Evolutionary conservation across 2,329 filamentous ascomycete species (phyloP).

Genomic region (Elsinoe perseae): DNA sequence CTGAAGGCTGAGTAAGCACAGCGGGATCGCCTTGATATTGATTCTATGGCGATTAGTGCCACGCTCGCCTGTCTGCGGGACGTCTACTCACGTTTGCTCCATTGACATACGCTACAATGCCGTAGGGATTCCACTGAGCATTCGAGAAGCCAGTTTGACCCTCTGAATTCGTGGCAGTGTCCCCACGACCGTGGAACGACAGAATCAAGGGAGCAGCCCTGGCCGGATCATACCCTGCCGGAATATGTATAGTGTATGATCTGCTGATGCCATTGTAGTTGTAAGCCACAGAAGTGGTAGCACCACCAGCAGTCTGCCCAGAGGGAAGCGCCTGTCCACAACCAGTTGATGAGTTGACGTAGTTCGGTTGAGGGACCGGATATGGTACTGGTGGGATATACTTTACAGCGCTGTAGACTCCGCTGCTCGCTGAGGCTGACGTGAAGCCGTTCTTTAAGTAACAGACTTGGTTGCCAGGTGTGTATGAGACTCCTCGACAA

Average conservation of each 20-base stretch:
- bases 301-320: slow-evolving; percentile 20
- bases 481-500: slow-evolving; percentile 13
- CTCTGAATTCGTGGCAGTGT: slow-evolving; percentile 34
- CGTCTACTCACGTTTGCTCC: slow-evolving; percentile 24
- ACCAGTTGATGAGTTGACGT: slow-evolving; percentile 22
- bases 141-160: slow-evolving; percentile 41
- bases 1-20: slow-evolving; percentile 27
- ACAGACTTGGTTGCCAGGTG: slow-evolving; percentile 17
- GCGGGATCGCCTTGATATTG: slow-evolving; percentile 40
- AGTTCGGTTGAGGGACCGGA: slow-evolving; percentile 11
- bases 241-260: slow-evolving; percentile 34
- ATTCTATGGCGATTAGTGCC: slow-evolving; percentile 4
- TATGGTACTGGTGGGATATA: slow-evolving; percentile 15
- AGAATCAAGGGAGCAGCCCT: slow-evolving; percentile 38
- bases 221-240: slow-evolving; percentile 33
- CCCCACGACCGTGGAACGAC: slow-evolving; percentile 41
- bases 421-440: neutral
- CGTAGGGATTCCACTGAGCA: slow-evolving; percentile 36
- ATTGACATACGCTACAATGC: slow-evolving; percentile 40
- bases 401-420: slow-evolving; percentile 11
- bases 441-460: slow-evolving; percentile 22
- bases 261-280: slow-evolving; percentile 26
- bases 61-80: neutral
- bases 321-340: slow-evolving; percentile 22
- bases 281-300: slow-evolving; percentile 20